Conservation (phyloP, 192 early-diverging fungal species). For the Glomus cerebriforme region DNA sequence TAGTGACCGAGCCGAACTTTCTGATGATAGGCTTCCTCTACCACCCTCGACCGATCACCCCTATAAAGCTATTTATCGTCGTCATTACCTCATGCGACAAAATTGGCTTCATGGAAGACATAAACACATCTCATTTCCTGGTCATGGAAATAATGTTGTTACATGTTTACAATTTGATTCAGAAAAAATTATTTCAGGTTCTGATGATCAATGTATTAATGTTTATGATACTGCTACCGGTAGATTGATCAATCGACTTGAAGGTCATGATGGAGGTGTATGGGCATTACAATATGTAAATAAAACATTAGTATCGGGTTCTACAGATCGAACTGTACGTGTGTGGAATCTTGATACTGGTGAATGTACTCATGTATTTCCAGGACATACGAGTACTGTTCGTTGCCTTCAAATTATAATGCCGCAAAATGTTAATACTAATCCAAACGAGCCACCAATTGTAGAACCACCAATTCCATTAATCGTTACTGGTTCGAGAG, state of each 20-base stretch:
- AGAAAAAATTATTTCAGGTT: conserved; percentile 94
- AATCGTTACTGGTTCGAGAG: conserved; percentile 94
- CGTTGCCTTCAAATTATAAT: conserved; percentile 89
- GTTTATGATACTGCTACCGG: conserved; percentile 91
- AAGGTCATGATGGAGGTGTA: conserved; percentile 93
- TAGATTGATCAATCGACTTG: conserved; percentile 65
- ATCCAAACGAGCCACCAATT: conserved; percentile 42
- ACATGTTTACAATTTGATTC: conserved; percentile 96
- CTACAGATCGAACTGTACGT: conserved; percentile 92
- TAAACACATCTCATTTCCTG: conserved; percentile 78
- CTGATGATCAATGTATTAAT: conserved; percentile 91
- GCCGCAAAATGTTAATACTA: conserved; percentile 60
- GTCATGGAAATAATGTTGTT: conserved; percentile 82
- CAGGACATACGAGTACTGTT: conserved; percentile 94
- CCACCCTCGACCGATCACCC: conserved; percentile 48
- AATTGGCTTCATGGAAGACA: conserved; percentile 82
- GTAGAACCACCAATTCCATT: conserved; percentile 73
- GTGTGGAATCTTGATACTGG: conserved; percentile 96
- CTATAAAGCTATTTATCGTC: conserved; percentile 80
- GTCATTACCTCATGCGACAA: conserved; percentile 76
- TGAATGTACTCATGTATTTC: conserved; percentile 88
- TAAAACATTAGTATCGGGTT: conserved; percentile 88
- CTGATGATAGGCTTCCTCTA: conserved; percentile 43
- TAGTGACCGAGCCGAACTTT: conserved; percentile 35
- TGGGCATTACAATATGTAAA: conserved; percentile 95